phyloP scores from a whole-genome alignment of 2,329 filamentous ascomycete species.

The Trichophyton benhamiae region DNA sequence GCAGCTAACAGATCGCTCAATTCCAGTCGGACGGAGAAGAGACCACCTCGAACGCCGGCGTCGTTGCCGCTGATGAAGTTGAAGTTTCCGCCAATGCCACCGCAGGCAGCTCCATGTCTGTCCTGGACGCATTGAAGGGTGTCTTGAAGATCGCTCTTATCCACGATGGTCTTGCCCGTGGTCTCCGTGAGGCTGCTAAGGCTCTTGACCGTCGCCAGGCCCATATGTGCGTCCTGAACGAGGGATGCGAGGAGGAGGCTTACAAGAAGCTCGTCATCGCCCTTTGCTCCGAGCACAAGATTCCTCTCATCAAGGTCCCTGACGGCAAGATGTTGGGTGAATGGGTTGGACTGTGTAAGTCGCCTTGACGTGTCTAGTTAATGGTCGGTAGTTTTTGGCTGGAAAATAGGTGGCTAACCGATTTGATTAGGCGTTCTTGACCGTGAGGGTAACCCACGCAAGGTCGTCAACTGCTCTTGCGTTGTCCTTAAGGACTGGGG shows the following conservation, averaged over 20 bases:
- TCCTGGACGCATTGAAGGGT: conserved; percentile 96
- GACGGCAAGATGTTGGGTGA: conserved; percentile 99
- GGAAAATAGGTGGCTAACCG: not conserved
- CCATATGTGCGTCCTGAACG: conserved; percentile 99
- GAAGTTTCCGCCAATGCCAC: conserved; percentile 86
- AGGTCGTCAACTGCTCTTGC: conserved; percentile 99
- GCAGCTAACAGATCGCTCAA: not conserved
- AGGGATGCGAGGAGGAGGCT: conserved; percentile 98
- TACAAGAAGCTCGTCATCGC: conserved; percentile 99
- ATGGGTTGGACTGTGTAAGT: conserved; percentile 99
- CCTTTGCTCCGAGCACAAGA: conserved; percentile 99
- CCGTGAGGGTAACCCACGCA: conserved; percentile 97
- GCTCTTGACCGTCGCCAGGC: conserved; percentile 96
- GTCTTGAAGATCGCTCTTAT: conserved; percentile 97
- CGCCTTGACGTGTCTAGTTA: conserved; percentile 10
- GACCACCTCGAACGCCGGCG: conserved; percentile 52
- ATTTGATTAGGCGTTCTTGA: conserved; percentile 69
- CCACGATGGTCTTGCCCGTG: conserved; percentile 97
- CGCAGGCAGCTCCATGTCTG: conserved; percentile 73
- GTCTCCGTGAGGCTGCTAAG: conserved; percentile 97
- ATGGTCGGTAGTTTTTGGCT: conserved; percentile 1
- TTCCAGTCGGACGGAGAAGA: conserved; percentile 99
- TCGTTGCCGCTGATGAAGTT: conserved; percentile 70
- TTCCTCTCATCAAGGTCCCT: conserved; percentile 98
- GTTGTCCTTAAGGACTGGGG: conserved; percentile 99